These are phyloP conservation scores for Brasilioporus rufonigricans DNA, from an alignment of 768 basidiomycete species.

Conservation along the genomic window DNA sequence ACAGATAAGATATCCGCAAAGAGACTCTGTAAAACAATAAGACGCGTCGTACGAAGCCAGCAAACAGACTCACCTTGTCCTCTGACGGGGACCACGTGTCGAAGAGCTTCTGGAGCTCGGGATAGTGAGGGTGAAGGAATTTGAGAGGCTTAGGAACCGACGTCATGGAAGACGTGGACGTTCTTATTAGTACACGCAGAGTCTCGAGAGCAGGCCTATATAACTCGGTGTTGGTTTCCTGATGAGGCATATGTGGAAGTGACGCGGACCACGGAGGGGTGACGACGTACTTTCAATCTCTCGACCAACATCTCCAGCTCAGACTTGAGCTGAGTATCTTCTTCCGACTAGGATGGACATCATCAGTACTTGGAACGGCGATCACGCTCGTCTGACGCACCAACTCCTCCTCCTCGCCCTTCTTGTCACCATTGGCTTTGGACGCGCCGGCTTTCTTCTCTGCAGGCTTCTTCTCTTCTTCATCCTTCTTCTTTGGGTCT, in stretches of 20 bases:
- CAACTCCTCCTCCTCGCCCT: slow-evolving; percentile 73
- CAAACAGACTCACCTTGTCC: slow-evolving; percentile 47
- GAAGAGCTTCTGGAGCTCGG: slow-evolving; percentile 79
- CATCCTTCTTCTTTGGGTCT: slow-evolving; percentile 71
- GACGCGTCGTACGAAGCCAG: not conserved
- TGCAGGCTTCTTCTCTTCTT: slow-evolving; percentile 38
- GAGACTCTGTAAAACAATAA: slow-evolving; percentile 56
- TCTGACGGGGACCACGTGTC: slow-evolving; percentile 77
- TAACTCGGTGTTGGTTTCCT: slow-evolving; percentile 87
- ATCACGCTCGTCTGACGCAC: slow-evolving; percentile 46
- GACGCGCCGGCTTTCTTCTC: slow-evolving; percentile 58
- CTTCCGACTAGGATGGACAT: slow-evolving; percentile 67
- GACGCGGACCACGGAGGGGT: not conserved
- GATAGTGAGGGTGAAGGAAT: slow-evolving; percentile 94
- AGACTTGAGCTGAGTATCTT: slow-evolving; percentile 88
- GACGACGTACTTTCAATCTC: slow-evolving; percentile 70
- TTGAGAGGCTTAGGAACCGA: slow-evolving; percentile 98
- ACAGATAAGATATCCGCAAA: slow-evolving; percentile 98
- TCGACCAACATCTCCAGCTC: slow-evolving; percentile 98
- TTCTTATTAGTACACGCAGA: slow-evolving; percentile 88
- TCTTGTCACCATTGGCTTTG: slow-evolving; percentile 51
- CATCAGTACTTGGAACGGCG: slow-evolving; percentile 8
- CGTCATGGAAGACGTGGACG: slow-evolving; percentile 98
- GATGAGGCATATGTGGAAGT: slow-evolving; percentile 17
- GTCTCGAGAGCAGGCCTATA: slow-evolving; percentile 93